A percentile compares a stretch with the other conserved stretches of the same genome.
Conservation (phyloP, 2,329 filamentous ascomycete species). For the Pestalotiopsis sp. region DNA sequence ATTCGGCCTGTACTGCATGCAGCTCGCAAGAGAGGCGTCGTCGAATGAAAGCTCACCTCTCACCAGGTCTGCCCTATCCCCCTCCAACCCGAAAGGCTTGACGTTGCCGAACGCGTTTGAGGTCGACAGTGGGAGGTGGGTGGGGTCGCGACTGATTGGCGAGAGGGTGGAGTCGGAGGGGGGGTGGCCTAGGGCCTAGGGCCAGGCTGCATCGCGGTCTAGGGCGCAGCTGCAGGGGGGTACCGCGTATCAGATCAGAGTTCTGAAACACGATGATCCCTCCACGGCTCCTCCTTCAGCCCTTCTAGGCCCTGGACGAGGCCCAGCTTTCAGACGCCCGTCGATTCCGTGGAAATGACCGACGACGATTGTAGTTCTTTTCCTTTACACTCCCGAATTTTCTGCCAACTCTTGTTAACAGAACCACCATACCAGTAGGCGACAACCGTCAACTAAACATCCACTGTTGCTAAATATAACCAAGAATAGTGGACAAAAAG, state of each 20-base stretch:
- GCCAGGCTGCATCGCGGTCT: background rate
- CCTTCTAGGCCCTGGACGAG: slow-evolving; percentile 3
- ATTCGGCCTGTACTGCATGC: too few relatives aligned
- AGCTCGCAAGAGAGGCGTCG: background rate
- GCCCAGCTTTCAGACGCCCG: slow-evolving; percentile 3
- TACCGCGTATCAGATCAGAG: slow-evolving; percentile 4
- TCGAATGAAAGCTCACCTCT: slow-evolving; percentile 13
- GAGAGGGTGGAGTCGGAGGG: slow-evolving; percentile 15
- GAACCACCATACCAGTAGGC: too few relatives aligned
- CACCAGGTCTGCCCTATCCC: slow-evolving; percentile 21
- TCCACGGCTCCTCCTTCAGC: background rate
- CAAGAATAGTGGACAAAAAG: background rate
- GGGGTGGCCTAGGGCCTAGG: background rate
- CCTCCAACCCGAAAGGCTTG: slow-evolving; percentile 24
- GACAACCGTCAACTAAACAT: background rate
- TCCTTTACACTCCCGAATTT: background rate
- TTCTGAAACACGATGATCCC: slow-evolving; percentile 10
- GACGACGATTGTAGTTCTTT: background rate
- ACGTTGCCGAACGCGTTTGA: slow-evolving; percentile 44
- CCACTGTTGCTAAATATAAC: background rate
- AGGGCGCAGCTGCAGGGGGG: background rate
- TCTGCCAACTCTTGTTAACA: too few relatives aligned
- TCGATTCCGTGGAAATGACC: slow-evolving; percentile 3
- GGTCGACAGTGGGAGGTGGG: slow-evolving; percentile 39
- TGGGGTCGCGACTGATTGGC: slow-evolving; percentile 28